Percentiles rank a stretch among this genome's conserved stretches.
Evolutionary conservation across 2,329 filamentous ascomycete species (phyloP).

Genomic region (Daldinia eschscholtzii): DNA sequence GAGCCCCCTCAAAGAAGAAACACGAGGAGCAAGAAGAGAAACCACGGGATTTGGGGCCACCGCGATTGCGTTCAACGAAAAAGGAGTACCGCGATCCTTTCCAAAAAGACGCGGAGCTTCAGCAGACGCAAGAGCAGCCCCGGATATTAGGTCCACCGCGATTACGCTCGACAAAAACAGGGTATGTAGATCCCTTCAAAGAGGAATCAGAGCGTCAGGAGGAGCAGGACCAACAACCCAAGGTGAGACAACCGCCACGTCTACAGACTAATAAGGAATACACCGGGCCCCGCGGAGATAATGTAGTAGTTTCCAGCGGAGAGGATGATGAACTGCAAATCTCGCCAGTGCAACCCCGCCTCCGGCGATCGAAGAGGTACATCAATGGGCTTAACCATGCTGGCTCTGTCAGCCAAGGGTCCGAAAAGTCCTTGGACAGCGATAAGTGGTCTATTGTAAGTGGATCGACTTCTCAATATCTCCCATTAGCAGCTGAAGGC

Average conservation of each 20-base stretch:
- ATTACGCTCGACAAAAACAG: slow-evolving; percentile 19
- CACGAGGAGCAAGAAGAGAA: neutral
- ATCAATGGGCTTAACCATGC: neutral
- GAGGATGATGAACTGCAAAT: neutral
- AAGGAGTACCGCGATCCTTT: slow-evolving; percentile 22
- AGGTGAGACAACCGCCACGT: slow-evolving; percentile 19
- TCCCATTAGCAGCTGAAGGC: neutral
- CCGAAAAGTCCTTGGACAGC: neutral
- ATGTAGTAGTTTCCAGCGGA: slow-evolving; percentile 2
- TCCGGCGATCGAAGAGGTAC: slow-evolving; percentile 27
- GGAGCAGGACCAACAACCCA: neutral
- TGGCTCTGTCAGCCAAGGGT: neutral
- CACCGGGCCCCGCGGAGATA: slow-evolving; percentile 19
- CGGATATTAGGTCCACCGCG: slow-evolving; percentile 13
- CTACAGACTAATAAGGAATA: slow-evolving; percentile 27
- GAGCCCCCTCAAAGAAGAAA: neutral
- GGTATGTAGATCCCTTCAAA: slow-evolving; percentile 16
- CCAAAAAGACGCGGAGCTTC: neutral
- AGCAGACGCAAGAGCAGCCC: neutral
- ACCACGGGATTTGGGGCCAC: neutral
- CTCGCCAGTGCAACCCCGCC: slow-evolving; percentile 5
- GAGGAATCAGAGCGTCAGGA: neutral
- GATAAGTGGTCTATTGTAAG: neutral
- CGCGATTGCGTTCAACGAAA: slow-evolving; percentile 25
- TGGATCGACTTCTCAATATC: slow-evolving; percentile 1